phyloP scores from a whole-genome alignment of 225 moss, liverwort and hornwort genomes.

The Bryum argenteum region DNA sequence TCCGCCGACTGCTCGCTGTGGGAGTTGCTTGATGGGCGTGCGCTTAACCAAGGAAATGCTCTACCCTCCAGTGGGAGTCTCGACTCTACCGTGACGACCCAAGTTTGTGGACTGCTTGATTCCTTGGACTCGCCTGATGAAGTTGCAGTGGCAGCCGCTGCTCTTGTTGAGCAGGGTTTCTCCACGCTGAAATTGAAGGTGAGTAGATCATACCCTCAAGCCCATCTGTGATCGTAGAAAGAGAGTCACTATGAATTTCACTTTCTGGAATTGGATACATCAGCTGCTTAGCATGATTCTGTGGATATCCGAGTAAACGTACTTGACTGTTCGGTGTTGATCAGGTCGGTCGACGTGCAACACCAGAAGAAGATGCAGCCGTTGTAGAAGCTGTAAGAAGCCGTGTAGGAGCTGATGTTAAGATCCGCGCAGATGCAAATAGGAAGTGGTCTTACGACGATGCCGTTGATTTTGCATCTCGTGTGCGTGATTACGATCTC shows the following conservation, averaged over 20 bases:
- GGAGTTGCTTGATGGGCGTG: constrained; percentile 64
- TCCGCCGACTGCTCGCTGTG: constrained; percentile 59
- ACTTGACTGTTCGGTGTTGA: background rate
- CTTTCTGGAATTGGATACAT: too few relatives aligned
- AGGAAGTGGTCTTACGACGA: constrained; percentile 79
- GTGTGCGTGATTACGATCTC: constrained; percentile 57
- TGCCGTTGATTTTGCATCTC: constrained; percentile 67
- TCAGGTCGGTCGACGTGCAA: constrained; percentile 80
- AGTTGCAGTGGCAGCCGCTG: constrained; percentile 64
- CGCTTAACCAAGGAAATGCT: constrained; percentile 13
- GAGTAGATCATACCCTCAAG: background rate
- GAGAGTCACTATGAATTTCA: too few relatives aligned
- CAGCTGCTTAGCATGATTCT: too few relatives aligned
- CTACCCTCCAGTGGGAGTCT: constrained; percentile 16
- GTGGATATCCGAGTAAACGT: too few relatives aligned
- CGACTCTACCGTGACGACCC: constrained; percentile 26
- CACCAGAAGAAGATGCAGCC: constrained; percentile 79
- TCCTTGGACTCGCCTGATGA: constrained; percentile 64
- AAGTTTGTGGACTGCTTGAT: constrained; percentile 83
- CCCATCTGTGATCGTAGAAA: too few relatives aligned
- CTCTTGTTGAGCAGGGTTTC: constrained; percentile 77
- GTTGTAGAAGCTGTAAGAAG: constrained; percentile 66
- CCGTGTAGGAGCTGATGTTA: constrained; percentile 72
- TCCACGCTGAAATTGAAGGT: constrained; percentile 92
- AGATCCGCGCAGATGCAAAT: constrained; percentile 92